Conservation (phyloP, 257 asterid species). For the Pogostemon cablin region DNA sequence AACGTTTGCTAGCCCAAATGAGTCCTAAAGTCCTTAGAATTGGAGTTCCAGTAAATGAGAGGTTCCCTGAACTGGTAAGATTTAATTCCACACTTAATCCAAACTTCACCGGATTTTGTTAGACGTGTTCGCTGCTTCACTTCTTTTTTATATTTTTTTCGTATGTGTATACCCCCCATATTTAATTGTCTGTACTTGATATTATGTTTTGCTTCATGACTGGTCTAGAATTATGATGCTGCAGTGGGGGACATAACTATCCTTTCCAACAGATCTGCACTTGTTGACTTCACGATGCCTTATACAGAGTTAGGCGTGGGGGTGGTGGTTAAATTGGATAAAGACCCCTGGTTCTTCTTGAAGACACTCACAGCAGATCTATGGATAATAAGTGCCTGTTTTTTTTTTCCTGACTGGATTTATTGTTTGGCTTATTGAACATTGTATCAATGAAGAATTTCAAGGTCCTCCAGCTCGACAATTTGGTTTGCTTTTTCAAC, state of each 20-base stretch:
- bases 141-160: neutral
- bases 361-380: slow-evolving; percentile 44
- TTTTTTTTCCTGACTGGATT: slow-evolving; percentile 37
- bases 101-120: slow-evolving; percentile 36
- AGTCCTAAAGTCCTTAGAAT: slow-evolving; percentile 21
- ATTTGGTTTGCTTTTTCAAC: slow-evolving; percentile 43
- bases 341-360: slow-evolving; percentile 45
- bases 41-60: slow-evolving; percentile 25
- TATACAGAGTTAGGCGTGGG: slow-evolving; percentile 35
- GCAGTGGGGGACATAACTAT: neutral
- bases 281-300: slow-evolving; percentile 51
- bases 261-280: slow-evolving; percentile 42
- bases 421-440: slow-evolving; percentile 51
- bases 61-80: slow-evolving; percentile 34
- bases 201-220: slow-evolving; percentile 25
- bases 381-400: slow-evolving; percentile 39
- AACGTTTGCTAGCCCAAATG: neutral
- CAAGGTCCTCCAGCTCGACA: slow-evolving; percentile 43
- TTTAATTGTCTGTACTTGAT: neutral
- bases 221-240: slow-evolving; percentile 42
- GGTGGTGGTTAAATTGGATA: slow-evolving; percentile 29
- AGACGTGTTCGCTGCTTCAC: slow-evolving; percentile 43
- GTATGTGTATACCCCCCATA: neutral
- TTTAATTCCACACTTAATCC: slow-evolving; percentile 30
- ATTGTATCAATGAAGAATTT: slow-evolving; percentile 40